These are phyloP conservation scores for Mortierella sp. DNA, from an alignment of 371 early-diverging fungal genomes.

Conservation along the genomic window DNA sequence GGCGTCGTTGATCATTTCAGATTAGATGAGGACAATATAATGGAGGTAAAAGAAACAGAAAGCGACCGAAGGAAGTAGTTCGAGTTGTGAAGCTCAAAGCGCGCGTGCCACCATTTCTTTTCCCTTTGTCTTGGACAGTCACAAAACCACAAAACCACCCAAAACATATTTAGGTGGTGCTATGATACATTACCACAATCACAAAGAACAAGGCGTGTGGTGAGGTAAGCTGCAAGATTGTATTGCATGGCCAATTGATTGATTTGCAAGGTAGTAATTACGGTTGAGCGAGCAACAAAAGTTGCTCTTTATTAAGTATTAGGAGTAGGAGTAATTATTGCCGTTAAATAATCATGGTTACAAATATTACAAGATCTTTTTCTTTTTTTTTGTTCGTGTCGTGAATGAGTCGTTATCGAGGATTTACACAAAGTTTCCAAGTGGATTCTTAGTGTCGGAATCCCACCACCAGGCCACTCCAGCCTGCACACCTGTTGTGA, in stretches of 20 bases:
- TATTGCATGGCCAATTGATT: no score
- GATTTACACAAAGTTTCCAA: slow-evolving; percentile 27
- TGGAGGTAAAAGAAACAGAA: not conserved
- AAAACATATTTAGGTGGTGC: no score
- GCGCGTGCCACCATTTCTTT: slow-evolving; percentile 4
- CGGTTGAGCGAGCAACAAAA: no score
- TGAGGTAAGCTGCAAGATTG: no score
- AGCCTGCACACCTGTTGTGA: slow-evolving; percentile 44
- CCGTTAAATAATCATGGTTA: no score
- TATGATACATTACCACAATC: no score
- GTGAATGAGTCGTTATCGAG: not conserved
- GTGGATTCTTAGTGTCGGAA: slow-evolving; percentile 37
- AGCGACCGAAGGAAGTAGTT: not conserved
- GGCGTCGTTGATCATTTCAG: slow-evolving; percentile 48
- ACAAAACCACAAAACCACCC: not conserved
- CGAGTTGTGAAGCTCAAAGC: not conserved
- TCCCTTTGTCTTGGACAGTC: not conserved
- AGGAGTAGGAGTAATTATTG: no score
- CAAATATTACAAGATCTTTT: not conserved
- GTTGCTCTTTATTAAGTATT: no score
- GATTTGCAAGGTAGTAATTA: no score
- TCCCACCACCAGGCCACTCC: slow-evolving; percentile 57
- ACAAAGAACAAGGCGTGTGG: no score
- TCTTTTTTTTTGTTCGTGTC: slow-evolving; percentile 11
- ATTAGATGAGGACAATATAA: not conserved